Evolutionary conservation across 2,329 filamentous ascomycete species (phyloP).

Genomic region (Cyphellophora attinorum): DNA sequence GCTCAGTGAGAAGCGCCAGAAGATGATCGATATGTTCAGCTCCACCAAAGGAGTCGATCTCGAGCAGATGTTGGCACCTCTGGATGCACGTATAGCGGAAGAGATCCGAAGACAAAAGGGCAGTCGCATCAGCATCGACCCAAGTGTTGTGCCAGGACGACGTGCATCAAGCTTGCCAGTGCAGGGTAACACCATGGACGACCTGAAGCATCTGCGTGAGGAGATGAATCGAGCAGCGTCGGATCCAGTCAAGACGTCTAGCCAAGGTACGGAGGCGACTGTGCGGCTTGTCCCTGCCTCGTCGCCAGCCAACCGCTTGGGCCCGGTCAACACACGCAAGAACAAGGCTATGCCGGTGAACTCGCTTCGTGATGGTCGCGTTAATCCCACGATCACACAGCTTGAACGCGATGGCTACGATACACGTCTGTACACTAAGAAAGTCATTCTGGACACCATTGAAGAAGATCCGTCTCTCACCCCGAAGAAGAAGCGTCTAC

Average conservation of each 20-base stretch:
- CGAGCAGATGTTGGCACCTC: slow-evolving; percentile 49
- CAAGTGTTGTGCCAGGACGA: background rate
- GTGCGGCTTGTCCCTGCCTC: slow-evolving; percentile 50
- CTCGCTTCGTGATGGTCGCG: slow-evolving; percentile 20
- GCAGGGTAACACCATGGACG: slow-evolving; percentile 18
- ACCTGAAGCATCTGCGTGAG: slow-evolving; percentile 11
- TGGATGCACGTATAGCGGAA: slow-evolving; percentile 49
- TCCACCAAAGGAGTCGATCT: slow-evolving; percentile 33
- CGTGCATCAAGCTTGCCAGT: slow-evolving; percentile 1
- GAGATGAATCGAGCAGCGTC: slow-evolving; percentile 21
- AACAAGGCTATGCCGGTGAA: slow-evolving; percentile 19
- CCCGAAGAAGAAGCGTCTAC: slow-evolving; percentile 15
- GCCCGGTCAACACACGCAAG: slow-evolving; percentile 49
- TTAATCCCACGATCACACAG: slow-evolving; percentile 19
- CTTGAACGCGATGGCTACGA: slow-evolving; percentile 19
- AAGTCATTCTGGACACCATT: slow-evolving; percentile 31
- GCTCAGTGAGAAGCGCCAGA: slow-evolving; percentile 48
- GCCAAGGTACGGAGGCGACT: slow-evolving; percentile 28
- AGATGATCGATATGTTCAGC: slow-evolving; percentile 43
- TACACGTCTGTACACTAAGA: slow-evolving; percentile 18
- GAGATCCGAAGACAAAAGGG: slow-evolving; percentile 14
- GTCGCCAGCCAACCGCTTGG: slow-evolving; percentile 32
- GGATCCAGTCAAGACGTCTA: slow-evolving; percentile 19
- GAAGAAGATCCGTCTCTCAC: slow-evolving; percentile 29
- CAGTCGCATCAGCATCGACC: slow-evolving; percentile 17